Percentiles rank a stretch among this genome's conserved stretches.
Conservation (phyloP, 2,329 filamentous ascomycete genomes). For the Diaporthe capsici region DNA sequence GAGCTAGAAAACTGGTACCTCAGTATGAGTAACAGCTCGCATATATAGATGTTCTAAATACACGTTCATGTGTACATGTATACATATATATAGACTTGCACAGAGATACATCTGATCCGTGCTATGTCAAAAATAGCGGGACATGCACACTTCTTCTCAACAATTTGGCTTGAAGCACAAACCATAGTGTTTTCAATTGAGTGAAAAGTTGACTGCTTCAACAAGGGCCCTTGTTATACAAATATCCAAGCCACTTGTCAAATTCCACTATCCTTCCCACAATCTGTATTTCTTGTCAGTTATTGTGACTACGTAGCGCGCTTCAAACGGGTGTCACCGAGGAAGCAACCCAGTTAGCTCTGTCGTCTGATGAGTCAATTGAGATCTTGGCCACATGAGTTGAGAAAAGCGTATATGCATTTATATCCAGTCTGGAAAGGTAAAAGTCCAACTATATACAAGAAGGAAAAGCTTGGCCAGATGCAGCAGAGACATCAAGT, state of each 20-base stretch:
- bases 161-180: no score
- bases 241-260: no score
- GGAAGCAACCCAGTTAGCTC: background rate
- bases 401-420: slow-evolving; percentile 13
- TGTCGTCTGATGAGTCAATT: no score
- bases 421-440: slow-evolving; percentile 2
- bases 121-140: no score
- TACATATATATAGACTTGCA: no score
- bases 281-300: background rate
- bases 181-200: no score
- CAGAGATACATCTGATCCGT: no score
- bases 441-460: slow-evolving; percentile 26
- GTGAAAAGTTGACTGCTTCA: no score
- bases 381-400: background rate
- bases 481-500: slow-evolving; percentile 27
- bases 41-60: background rate
- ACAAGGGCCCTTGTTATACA: no score
- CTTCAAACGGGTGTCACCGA: background rate
- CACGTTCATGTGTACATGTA: no score
- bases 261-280: background rate
- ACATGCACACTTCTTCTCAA: no score
- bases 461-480: slow-evolving; percentile 29
- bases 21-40: background rate
- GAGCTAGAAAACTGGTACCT: background rate
- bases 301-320: background rate